Conservation (phyloP, 352 stramenopile species). For the Globisporangium polare region DNA sequence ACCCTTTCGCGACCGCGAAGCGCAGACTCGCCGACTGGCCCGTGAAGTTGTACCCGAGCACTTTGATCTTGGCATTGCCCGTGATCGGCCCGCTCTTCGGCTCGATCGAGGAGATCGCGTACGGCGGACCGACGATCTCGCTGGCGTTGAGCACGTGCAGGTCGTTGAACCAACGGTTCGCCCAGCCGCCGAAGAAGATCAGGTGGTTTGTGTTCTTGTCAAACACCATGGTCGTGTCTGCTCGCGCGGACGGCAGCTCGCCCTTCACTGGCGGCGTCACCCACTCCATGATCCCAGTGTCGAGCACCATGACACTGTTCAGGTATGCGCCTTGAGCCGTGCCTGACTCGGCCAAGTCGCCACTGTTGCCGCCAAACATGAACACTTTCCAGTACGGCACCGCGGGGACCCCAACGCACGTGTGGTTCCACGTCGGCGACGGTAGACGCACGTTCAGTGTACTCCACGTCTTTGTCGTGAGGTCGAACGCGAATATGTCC, state of each 20-base stretch:
- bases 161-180: slow-evolving; percentile 94
- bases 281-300: slow-evolving; percentile 88
- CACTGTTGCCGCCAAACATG: slow-evolving; percentile 96
- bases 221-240: slow-evolving; percentile 94
- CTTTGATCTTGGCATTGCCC: slow-evolving; percentile 85
- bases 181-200: slow-evolving; percentile 96
- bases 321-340: slow-evolving; percentile 87
- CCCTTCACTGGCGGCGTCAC: slow-evolving; percentile 56
- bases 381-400: slow-evolving; percentile 98
- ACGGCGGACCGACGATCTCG: slow-evolving; percentile 95
- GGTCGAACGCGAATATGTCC: slow-evolving; percentile 94
- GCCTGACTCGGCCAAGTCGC: slow-evolving; percentile 85
- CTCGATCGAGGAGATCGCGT: slow-evolving; percentile 91
- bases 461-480: slow-evolving; percentile 84
- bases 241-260: slow-evolving; percentile 83
- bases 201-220: slow-evolving; percentile 88
- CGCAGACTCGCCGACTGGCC: slow-evolving; percentile 82
- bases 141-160: slow-evolving; percentile 91
- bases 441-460: slow-evolving; percentile 44
- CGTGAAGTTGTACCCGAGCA: slow-evolving; percentile 92
- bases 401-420: slow-evolving; percentile 90
- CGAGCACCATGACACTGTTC: slow-evolving; percentile 90
- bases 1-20: slow-evolving; percentile 93
- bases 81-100: slow-evolving; percentile 94
- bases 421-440: slow-evolving; percentile 92